Evolutionary conservation across 805 yeast genomes (phyloP), one percentile per base, ranked within the genome.

Genomic region (Pichia pseudocactophila): DNA sequence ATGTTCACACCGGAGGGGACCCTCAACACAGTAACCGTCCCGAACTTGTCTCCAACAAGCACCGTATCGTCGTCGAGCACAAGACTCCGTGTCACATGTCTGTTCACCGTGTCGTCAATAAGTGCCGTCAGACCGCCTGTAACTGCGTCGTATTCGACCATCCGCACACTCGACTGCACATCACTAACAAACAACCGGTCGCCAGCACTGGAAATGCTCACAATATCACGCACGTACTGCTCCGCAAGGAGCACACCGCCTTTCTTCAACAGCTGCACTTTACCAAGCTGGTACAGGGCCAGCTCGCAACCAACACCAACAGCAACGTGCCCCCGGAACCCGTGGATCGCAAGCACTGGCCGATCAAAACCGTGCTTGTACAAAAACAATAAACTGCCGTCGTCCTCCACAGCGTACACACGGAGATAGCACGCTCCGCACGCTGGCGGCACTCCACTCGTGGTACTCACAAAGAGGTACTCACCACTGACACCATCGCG

Each of bases 11-110:
- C 12, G n/a, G 62, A 62, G 0, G 82, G 74, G 33, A 82, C 60
- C 45, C 96, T 65, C 33, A 86, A 61, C 1, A 84, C 72, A 61
- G 81, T 78, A 0, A 88, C 37, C 51, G 82, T 85, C 0, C 97
- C 97, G 61, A 83, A 87, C 54, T 79, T 80, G 57, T 92, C 97
- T 12, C 96, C 96, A 1, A 85, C 86, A 33, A 82, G 65, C 1
- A 83, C 74, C 0, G 96, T 87, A 43, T 77, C 78, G 47, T 76
- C 73, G 57, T 92, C 97, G 5, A 92, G 61, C 49, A 76, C 62
- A 3, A 68, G 55, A 34, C 82, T 51, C 2, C 78, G 51, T 0
- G 94, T 81, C 3, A 82, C 69, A 53, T 82, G 83, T 27, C 96
- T 65, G 28, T 78, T 69, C 31, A 80, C 62, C 0, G 70, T 58